Conservation (phyloP, 1,139 yeast species). For the Hansenula sp. region DNA sequence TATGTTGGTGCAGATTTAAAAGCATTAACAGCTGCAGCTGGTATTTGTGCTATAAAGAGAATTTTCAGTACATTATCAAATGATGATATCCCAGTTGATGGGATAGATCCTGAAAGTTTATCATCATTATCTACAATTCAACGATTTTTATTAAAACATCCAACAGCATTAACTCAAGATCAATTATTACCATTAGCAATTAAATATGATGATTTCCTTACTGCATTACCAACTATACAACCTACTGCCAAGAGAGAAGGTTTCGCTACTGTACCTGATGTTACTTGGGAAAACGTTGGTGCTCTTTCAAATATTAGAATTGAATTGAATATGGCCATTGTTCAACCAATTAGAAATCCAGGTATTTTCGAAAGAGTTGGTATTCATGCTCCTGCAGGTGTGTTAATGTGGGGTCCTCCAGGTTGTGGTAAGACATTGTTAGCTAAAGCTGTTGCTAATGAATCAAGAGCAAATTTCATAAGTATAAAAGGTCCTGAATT, state of each 20-base stretch:
- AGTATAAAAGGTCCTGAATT: conserved; percentile 95
- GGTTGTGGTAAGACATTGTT: conserved; percentile 96
- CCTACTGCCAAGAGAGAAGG: conserved; percentile 99
- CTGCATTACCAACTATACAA: conserved; percentile 88
- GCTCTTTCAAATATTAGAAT: conserved; percentile 77
- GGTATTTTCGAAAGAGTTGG: conserved; percentile 89
- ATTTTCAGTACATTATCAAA: conserved; percentile 50
- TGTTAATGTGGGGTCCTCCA: conserved; percentile 98
- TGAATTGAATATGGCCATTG: conserved; percentile 95
- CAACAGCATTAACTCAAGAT: conserved; percentile 69
- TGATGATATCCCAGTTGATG: conserved; percentile 9
- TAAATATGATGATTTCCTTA: conserved; percentile 70
- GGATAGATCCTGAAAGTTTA: conserved; percentile 3
- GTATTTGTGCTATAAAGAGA: conserved; percentile 89
- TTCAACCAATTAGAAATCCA: conserved; percentile 92
- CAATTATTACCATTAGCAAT: conserved; percentile 76
- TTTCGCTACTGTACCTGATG: conserved; percentile 97
- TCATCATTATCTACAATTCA: conserved; percentile 58
- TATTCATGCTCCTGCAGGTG: conserved; percentile 96
- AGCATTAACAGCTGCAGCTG: conserved; percentile 93
- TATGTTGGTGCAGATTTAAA: conserved; percentile 97
- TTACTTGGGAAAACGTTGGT: conserved; percentile 93
- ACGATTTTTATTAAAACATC: conserved; percentile 66
- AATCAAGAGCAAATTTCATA: conserved; percentile 91
- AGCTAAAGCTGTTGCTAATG: conserved; percentile 97